Evolutionary conservation across 495 filamentous ascomycete genomes (phyloP), one percentile per base, ranked within the genome.

Genomic region (Clavariopsis aquatica): DNA sequence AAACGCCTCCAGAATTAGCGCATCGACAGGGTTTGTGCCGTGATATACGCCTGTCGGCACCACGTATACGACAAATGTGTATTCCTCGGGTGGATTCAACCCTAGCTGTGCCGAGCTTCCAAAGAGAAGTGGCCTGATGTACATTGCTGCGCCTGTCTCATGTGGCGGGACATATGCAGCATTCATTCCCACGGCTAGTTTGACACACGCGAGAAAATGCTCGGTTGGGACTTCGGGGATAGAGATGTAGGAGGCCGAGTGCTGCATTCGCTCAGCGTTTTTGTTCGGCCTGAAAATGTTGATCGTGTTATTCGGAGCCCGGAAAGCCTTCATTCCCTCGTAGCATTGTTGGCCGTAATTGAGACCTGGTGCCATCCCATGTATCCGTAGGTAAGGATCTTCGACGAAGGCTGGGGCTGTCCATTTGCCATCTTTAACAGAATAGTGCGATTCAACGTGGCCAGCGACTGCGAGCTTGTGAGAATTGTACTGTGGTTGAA

Each of bases 271-370:
- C n/a, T 69, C 77, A 9, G 93, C 93, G 73, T 96, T 96, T 65
- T 84, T 80, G 65, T 83, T 79, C 0, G 92, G 89, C 17, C 92
- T 89, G 83, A 96, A 96, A 67, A 96, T 81, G 64, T 84, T 81
- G 73, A 96, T 89, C 29, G 76, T 70, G 57, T 78, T 70, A 36
- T 80, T 78, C 28, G 88, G 85, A 34, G 82, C 81, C 36, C 93
- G 90, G 82, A 96, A 95, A 54, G 92, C 91, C 75, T 96, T 97
- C 59, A 96, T 82, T 10, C 92, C 92, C 70, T 96, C 92, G 81
- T 93, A 96, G 51, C 90, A 92, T 79, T 96, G 92, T 69, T 94
- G 89, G 45, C 89, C 92, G 73, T 96, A 96, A 81, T 96, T 96
- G 46, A 96, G 83, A 34, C 82, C 93, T 0, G 92, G 93, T 0